These are phyloP conservation scores for Lichtheimia hyalospora DNA, from an alignment of 371 early-diverging fungal species.

Conservation along the genomic window DNA sequence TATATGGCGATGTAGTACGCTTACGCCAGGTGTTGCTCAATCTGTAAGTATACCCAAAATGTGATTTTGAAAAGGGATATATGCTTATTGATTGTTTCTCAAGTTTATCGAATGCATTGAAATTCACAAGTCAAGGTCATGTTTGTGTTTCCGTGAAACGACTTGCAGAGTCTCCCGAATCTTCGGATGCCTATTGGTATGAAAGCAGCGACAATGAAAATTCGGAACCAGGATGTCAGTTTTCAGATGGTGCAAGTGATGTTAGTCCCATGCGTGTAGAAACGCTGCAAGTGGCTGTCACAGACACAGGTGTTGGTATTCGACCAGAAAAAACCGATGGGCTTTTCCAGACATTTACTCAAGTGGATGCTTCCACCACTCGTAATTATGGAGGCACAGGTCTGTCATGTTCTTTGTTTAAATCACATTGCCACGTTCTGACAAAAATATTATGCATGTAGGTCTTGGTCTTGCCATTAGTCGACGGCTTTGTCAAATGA, in stretches of 20 bases:
- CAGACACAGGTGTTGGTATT: slow-evolving; percentile 69
- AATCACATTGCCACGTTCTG: too few species aligned
- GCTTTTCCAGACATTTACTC: slow-evolving; percentile 63
- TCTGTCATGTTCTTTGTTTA: slow-evolving; percentile 3
- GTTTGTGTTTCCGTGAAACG: slow-evolving; percentile 6
- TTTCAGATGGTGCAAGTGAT: not conserved
- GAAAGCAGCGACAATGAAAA: not conserved
- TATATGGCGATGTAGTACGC: slow-evolving; percentile 52
- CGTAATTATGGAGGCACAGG: slow-evolving; percentile 58
- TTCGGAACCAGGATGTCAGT: too few species aligned
- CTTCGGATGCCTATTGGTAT: not conserved
- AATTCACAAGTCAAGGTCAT: slow-evolving; percentile 17
- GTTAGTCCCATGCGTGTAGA: not conserved
- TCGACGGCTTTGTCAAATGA: slow-evolving; percentile 43
- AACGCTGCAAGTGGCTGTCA: slow-evolving; percentile 41
- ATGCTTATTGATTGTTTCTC: not conserved
- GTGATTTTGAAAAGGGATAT: not conserved
- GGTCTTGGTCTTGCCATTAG: slow-evolving; percentile 54
- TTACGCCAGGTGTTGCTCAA: slow-evolving; percentile 54
- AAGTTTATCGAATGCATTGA: slow-evolving; percentile 22
- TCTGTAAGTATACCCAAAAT: slow-evolving; percentile 17
- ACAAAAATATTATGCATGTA: slow-evolving; percentile 2
- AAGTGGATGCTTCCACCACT: slow-evolving; percentile 56
- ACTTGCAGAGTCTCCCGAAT: not conserved
- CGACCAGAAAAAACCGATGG: slow-evolving; percentile 45